These are phyloP conservation scores for Suillus weaverae DNA, from an alignment of 768 basidiomycete genomes.

Conservation along the genomic window DNA sequence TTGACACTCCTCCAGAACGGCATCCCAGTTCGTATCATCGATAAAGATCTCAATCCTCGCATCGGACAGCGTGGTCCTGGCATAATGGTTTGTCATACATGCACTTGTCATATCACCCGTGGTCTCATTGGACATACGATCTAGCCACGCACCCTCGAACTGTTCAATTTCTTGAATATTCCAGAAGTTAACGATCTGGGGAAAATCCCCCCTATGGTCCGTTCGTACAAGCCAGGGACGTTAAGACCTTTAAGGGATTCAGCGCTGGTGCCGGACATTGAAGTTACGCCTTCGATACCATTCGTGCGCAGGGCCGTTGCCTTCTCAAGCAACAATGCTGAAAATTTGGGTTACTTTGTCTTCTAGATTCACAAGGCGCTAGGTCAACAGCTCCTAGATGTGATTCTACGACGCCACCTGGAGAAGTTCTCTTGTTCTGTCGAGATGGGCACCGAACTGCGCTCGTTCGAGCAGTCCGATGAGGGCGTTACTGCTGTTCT, in stretches of 20 bases:
- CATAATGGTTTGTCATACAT: conserved; percentile 31
- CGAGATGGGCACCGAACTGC: conserved; percentile 37
- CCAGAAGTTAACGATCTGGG: conserved; percentile 34
- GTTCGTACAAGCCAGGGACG: conserved; percentile 30
- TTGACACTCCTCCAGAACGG: conserved; percentile 36
- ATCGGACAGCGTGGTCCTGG: conserved; percentile 40
- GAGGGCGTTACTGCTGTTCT: conserved; percentile 30
- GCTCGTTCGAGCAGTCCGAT: conserved; percentile 32
- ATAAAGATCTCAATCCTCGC: conserved; percentile 24
- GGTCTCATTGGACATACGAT: not conserved
- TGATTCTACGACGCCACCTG: conserved; percentile 18
- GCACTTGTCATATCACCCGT: not conserved
- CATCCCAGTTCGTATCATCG: conserved; percentile 17
- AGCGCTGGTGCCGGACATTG: conserved; percentile 16
- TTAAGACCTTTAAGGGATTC: conserved; percentile 1
- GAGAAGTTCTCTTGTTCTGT: conserved; percentile 29
- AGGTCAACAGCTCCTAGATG: conserved; percentile 34
- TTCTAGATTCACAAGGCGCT: conserved; percentile 18
- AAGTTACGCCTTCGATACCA: conserved; percentile 25
- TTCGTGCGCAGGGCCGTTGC: conserved; percentile 19
- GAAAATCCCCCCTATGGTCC: conserved; percentile 28
- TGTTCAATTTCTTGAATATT: conserved; percentile 39
- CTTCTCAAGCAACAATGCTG: not conserved
- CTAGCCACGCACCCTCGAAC: conserved; percentile 45
- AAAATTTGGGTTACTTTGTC: not conserved